Base-by-base conservation (phyloP, 1,139 yeast genomes). In the Suhomyces anneliseae region DNA sequence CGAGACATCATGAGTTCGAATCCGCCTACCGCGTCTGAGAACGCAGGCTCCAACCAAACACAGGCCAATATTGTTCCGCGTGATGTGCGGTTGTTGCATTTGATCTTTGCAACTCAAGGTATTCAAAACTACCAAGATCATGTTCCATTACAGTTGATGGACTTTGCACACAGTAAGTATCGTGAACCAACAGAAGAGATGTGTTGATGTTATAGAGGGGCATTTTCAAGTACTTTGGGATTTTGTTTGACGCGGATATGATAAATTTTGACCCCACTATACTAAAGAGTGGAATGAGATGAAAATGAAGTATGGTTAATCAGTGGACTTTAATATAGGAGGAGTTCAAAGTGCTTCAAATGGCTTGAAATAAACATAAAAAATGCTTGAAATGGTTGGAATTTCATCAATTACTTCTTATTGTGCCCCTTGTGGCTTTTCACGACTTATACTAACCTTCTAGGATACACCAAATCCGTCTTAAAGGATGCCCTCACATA, bases 71-170 rank as follows among this genome's bases (percentile, higher is more conserved):
- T 73, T 1, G 73, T 82, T 14, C 99, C 99, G 1, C 73, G 98
- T 54, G 99, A 95, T 64, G 97, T 93, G 39, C 78, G 98, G 51
- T 78, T 95, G 53, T 72, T 93, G 47, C 97, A 93, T 63, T 74
- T 93, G 63, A 87, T 93, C 45, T 81, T 93, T 59, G 98, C 98
- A 12, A 87, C 97, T 0, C 96, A 93, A 70, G 93, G 96, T 1
- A 89, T 93, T 34, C 90, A 88, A 49, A 84, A 88, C 52, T 93
- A 92, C 66, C 96, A 93, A 62, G 98, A 92, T 62, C 95, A 90
- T 52, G 98, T 93, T 3, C 97, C 98, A 0, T 69, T 93, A 36
- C 98, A 92, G 64, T 74, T 93, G 53, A 89, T 93, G 96, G 98
- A 93, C 65, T 93, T 93, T 72, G 98, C 98, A 11, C 89, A 89